Percentiles rank a stretch among this genome's conserved stretches.
Conservation (phyloP, 441 rosid genomes). For the Arabidopsis lyrata region DNA sequence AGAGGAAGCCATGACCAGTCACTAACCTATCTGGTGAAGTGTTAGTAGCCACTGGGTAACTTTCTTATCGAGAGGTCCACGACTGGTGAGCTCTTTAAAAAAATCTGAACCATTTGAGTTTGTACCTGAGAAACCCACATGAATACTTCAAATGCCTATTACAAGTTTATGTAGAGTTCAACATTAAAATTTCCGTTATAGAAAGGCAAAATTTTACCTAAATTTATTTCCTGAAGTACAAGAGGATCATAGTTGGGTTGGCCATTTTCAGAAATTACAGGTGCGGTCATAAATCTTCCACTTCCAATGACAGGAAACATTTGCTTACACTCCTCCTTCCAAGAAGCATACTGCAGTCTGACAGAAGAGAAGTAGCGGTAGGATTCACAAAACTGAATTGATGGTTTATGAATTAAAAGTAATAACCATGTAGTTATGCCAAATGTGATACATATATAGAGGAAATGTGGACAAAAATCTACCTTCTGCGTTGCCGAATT, state of each 20-base stretch:
- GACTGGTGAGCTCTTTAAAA: constrained; percentile 57
- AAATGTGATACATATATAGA: neutral
- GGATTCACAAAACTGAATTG: neutral
- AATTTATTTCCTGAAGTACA: constrained; percentile 64
- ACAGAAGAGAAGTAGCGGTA: constrained; percentile 13
- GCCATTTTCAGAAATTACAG: constrained; percentile 82
- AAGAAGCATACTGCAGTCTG: constrained; percentile 74
- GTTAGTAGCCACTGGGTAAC: constrained; percentile 84
- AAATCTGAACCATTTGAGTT: constrained; percentile 52
- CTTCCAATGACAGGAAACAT: constrained; percentile 87
- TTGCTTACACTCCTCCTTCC: constrained; percentile 80
- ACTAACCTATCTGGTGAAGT: constrained; percentile 92
- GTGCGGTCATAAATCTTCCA: constrained; percentile 84
- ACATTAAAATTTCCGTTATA: constrained; percentile 16
- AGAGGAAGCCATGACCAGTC: constrained; percentile 32
- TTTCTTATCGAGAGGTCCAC: constrained; percentile 76
- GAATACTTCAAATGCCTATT: constrained; percentile 25
- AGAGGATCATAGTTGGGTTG: constrained; percentile 83
- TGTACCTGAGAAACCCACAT: constrained; percentile 49
- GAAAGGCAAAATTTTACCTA: constrained; percentile 44
- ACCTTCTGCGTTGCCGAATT: constrained; percentile 77
- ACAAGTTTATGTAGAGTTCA: neutral
- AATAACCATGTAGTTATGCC: neutral
- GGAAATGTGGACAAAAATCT: constrained; percentile 27
- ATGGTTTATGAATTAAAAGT: neutral